These are phyloP conservation scores for Phyllosticta capitalensis DNA, from an alignment of 2,329 filamentous ascomycete species.

Conservation along the genomic window DNA sequence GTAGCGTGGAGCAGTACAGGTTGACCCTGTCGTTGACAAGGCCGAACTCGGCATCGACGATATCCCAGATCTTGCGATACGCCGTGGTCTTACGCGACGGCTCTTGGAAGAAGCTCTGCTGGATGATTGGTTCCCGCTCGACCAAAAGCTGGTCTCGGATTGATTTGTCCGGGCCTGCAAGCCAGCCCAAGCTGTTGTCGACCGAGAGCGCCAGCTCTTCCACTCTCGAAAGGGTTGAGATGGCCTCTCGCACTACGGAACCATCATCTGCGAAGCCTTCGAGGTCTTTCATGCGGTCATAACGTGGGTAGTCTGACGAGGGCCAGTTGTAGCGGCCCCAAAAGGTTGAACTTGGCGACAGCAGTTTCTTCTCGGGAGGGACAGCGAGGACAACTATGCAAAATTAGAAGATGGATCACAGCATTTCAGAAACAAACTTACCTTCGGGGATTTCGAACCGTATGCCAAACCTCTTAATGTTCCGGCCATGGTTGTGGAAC, in stretches of 20 bases:
- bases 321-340: slow-evolving; percentile 61
- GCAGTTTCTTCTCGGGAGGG: slow-evolving; percentile 48
- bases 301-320: slow-evolving; percentile 48
- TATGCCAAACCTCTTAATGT: slow-evolving; percentile 56
- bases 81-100: slow-evolving; percentile 29
- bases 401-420: neutral
- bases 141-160: slow-evolving; percentile 39
- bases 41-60: slow-evolving; percentile 15
- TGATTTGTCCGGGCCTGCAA: slow-evolving; percentile 51
- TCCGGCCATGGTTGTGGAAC: slow-evolving; percentile 50
- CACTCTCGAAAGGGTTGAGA: slow-evolving; percentile 47
- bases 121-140: slow-evolving; percentile 18
- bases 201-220: slow-evolving; percentile 58
- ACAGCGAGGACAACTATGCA: slow-evolving; percentile 28
- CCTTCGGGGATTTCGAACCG: slow-evolving; percentile 57
- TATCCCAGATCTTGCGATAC: slow-evolving; percentile 27
- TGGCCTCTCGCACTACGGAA: slow-evolving; percentile 50
- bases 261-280: slow-evolving; percentile 57
- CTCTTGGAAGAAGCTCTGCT: slow-evolving; percentile 13
- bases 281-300: slow-evolving; percentile 48
- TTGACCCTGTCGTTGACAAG: neutral
- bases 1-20: neutral
- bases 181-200: slow-evolving; percentile 58
- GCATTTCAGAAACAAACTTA: slow-evolving; percentile 24
- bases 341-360: slow-evolving; percentile 47